Evolutionary conservation across 176 grass and related monocot genomes (phyloP), one percentile per base, ranked within the genome.

Genomic region (Thalia dealbata): DNA sequence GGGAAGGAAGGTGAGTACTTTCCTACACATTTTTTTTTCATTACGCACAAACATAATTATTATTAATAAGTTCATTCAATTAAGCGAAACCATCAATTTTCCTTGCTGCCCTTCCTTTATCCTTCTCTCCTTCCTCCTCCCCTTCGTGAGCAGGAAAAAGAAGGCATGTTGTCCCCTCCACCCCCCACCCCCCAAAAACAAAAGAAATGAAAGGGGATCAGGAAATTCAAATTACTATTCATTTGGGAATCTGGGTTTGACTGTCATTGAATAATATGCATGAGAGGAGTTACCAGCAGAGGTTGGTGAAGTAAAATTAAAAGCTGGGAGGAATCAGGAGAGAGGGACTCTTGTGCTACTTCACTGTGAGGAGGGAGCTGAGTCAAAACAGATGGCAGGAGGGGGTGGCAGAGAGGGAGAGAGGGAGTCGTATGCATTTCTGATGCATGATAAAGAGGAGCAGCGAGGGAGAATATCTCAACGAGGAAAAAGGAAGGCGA

Each of bases 161-260:
- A 71, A 50, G 42, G 68, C 42, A 27, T 15, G 9, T 23, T 41
- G 15, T 3, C 12, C 15, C 27, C 19, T 66, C 11, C n/a, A 35
- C 28, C 19, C 38, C 6, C 3, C 27, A 32, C 15, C 25, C 6
- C 19, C 12, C 2, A 13, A 38, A 38, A 38, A 38, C 3, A 38
- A 38, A 38, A 71, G 11, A 28, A 24, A 42, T 15, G 66, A 42
- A 22, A 43, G 42, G 12, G 15, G 25, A 21, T 71, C 68, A 50
- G 48, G 42, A 27, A 70, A 50, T 19, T 0, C 69, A 16, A 23
- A 52, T 23, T 14, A 26, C 26, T 27, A 27, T 27, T 1, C 3
- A 18, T 50, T 71, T 50, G 69, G 69, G 69, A 52, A 71, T 23
- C 42, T 69, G 38, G 41, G 41, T 69, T 69, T 46, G 67, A 69